Base-by-base conservation (phyloP, 1,284 basidiomycete genomes). In the Gomphus sp. region DNA sequence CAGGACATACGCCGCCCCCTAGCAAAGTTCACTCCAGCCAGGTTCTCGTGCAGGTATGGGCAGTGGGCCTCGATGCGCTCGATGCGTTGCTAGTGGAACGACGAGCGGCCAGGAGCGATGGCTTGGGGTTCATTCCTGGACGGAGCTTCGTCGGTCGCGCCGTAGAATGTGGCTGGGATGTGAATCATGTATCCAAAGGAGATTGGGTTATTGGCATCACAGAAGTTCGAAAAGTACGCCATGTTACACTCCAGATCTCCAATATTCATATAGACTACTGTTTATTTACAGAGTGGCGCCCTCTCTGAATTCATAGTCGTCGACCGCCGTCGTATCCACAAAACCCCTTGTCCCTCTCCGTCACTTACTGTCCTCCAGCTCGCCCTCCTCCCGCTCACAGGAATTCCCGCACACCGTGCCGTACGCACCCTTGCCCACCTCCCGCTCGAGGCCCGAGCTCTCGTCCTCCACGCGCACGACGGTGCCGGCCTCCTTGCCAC, bases 11-110 rank as follows among this genome's bases (percentile, higher is more conserved):
- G n/a, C 69, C 80, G 37, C 90, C 92, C 2, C 92, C 92, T 0
- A 74, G 74, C 22, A 84, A 86, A 66, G 81, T 93, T 2, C 79
- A 82, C 0, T 75, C 80, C 55, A 74, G 77, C 28, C 79, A 87
- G 62, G 79, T 93, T 4, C 74, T 95, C 14, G 83, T 95, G 9
- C 91, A 93, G 66, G 87, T 95, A 1, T 91, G 89, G 76, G 90
- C 88, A 8, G 89, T 91, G 0, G 91, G 82, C 2, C 69, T 94
- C 47, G 91, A 94, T 67, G 76, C 78, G 12, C 71, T 86, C 4
- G 91, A 94, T 72, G 78, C 79, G 28, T 72, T 85, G 52, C 76
- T 87, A 33, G 80, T 84, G 9, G 76, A 76, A 41, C 72, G 76
- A 28, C 78, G 78, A 63, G 68, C 69, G 41, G 64, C 50, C 61